Evolutionary conservation across 2,329 filamentous ascomycete genomes (phyloP), one percentile per base, ranked within the genome.

Genomic region (Mycosphaerelloides madeirae): DNA sequence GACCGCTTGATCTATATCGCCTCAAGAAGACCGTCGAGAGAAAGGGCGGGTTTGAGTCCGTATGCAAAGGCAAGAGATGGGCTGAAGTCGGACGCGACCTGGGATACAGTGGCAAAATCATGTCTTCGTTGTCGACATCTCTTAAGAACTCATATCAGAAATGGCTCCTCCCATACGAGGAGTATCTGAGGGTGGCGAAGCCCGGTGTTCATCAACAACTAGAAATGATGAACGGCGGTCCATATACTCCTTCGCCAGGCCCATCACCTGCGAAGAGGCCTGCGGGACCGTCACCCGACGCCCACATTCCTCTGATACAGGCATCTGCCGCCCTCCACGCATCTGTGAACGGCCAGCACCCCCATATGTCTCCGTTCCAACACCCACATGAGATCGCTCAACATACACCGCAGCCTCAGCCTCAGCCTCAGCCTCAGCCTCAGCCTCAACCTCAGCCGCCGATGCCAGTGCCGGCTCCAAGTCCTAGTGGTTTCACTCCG

Each of bases 41-140:
- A 22, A 82, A 93, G 50, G 93, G 93, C 36, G 93, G 93, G 3
- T 98, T 98, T 58, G 90, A 96, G 43, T 87, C 87, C 62, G 93
- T 98, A 34, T 98, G 93, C 76, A 96, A 95, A 68, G 78, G 84
- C 44, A 98, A 98, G 71, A 97, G 97, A 71, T 98, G 93, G 93
- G 93, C 93, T 13, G 93, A 98, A 67, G 97, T 98, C 57, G 93
- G 93, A 28, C 83, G 93, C 60, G 93, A 97, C 64, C 72, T 98
- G 37, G 93, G 93, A 43, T 98, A 98, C 68, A 97, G 91, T 63
- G 93, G 93, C 63, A 98, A 98, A 73, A 98, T 98, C 52, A 98
- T 98, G 93, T 97, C 91, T 2, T 97, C 93, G 7, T 73, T 98
- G 36, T 98, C 93, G 5, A 98, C 93, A 0, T 97, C 93, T 4